Conservation (phyloP, 805 yeast species). For the Candida incommunis region DNA sequence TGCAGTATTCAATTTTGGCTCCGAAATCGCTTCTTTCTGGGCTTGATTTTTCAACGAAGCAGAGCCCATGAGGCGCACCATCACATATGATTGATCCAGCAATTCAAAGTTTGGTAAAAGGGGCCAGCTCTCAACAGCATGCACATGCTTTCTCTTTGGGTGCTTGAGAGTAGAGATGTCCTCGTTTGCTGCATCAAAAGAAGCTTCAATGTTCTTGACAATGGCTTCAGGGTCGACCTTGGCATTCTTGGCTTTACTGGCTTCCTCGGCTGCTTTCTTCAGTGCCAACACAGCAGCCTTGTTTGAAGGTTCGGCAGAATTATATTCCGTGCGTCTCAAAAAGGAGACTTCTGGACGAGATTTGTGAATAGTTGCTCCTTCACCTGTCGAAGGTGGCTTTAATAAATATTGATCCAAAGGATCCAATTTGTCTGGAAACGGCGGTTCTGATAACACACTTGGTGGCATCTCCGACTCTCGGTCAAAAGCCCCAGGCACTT, state of each 20-base stretch:
- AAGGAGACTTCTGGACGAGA: conserved; percentile 40
- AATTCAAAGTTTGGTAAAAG: conserved; percentile 83
- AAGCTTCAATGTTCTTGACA: conserved; percentile 56
- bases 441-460: background rate
- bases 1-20: conserved; percentile 25
- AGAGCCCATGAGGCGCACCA: conserved; percentile 28
- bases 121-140: conserved; percentile 67
- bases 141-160: conserved; percentile 61
- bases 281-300: conserved; percentile 15
- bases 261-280: conserved; percentile 13
- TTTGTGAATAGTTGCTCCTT: background rate
- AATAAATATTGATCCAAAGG: conserved; percentile 44
- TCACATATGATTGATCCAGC: conserved; percentile 49
- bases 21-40: conserved; percentile 7
- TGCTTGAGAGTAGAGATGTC: conserved; percentile 42
- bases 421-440: conserved; percentile 31
- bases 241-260: conserved; percentile 14
- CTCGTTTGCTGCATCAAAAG: conserved; percentile 48
- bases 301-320: conserved; percentile 39
- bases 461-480: conserved; percentile 30
- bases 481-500: conserved; percentile 55
- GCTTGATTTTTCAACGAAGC: conserved; percentile 24
- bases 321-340: conserved; percentile 88
- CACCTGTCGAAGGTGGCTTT: background rate
- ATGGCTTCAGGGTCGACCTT: conserved; percentile 47